Evolutionary conservation across 352 stramenopile genomes (phyloP).

Genomic region (Pythium oligandrum): DNA sequence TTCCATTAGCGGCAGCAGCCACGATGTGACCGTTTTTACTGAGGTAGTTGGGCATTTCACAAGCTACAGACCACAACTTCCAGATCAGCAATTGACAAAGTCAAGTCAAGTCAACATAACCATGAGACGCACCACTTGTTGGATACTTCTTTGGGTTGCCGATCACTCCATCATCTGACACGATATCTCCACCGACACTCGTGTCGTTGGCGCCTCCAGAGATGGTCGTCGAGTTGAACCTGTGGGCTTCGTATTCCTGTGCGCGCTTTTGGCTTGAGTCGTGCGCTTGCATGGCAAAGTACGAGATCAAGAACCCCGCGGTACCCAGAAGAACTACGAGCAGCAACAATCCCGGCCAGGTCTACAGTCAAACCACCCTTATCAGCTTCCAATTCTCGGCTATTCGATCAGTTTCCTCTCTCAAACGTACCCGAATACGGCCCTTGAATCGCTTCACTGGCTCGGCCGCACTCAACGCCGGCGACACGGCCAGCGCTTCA

Average conservation of each 20-base stretch:
- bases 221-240: slow-evolving; percentile 21
- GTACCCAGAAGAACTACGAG: slow-evolving; percentile 13
- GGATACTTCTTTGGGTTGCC: slow-evolving; percentile 75
- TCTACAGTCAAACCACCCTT: slow-evolving; percentile 1
- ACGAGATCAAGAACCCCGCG: slow-evolving; percentile 15
- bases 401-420: slow-evolving; percentile 21
- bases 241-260: slow-evolving; percentile 10
- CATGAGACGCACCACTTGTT: slow-evolving; percentile 4
- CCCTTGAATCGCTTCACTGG: slow-evolving; percentile 39
- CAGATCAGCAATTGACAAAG: too few relatives aligned
- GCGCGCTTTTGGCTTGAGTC: slow-evolving; percentile 10
- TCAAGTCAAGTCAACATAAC: too few relatives aligned
- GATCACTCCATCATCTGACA: slow-evolving; percentile 62
- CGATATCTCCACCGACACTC: slow-evolving; percentile 19
- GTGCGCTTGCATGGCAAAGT: slow-evolving; percentile 17
- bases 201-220: slow-evolving; percentile 5
- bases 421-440: slow-evolving; percentile 32
- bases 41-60: slow-evolving; percentile 75
- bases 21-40: slow-evolving; percentile 75
- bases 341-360: slow-evolving; percentile 26
- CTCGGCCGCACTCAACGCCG: slow-evolving; percentile 4
- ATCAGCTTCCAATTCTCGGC: background rate
- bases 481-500: slow-evolving; percentile 19
- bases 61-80: slow-evolving; percentile 16
- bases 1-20: slow-evolving; percentile 44